A percentile compares a stretch with the other conserved stretches of the same genome.
phyloP scores from a whole-genome alignment of 2,329 filamentous ascomycete genomes.

The Calonectria crousiana region DNA sequence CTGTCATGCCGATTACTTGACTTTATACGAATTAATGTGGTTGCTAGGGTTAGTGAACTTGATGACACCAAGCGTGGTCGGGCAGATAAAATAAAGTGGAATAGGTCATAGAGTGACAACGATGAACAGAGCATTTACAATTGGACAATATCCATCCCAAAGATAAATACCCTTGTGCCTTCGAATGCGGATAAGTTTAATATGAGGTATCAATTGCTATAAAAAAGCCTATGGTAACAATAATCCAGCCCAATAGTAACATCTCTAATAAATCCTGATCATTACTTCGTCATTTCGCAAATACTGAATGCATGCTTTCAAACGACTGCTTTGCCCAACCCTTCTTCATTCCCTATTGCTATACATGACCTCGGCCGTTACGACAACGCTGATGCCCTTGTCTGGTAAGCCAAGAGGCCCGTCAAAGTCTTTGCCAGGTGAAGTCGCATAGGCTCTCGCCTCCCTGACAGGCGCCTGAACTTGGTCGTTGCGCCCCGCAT shows the following conservation, averaged over 20 bases:
- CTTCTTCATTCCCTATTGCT: neutral
- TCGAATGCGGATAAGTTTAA: neutral
- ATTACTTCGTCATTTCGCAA: neutral
- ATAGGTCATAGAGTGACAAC: no score
- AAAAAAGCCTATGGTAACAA: neutral
- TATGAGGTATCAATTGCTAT: neutral
- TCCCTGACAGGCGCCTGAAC: neutral
- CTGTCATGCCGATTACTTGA: no score
- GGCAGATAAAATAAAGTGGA: no score
- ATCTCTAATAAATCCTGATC: neutral
- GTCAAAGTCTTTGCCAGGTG: neutral
- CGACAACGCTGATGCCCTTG: neutral
- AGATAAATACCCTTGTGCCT: neutral
- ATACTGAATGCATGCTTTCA: neutral
- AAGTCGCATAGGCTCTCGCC: neutral
- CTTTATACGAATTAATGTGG: no score
- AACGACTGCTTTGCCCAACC: neutral
- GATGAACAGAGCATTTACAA: neutral
- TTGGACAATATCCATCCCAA: neutral
- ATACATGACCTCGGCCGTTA: constrained; percentile 1
- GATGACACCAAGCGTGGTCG: no score
- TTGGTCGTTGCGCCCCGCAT: neutral
- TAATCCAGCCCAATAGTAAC: neutral
- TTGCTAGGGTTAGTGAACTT: no score
- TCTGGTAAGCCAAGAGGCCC: neutral